A percentile compares a stretch with the other conserved stretches of the same genome.
Conservation (phyloP, 192 early-diverging fungal genomes). For the Jimgerdemannia lactiflua region DNA sequence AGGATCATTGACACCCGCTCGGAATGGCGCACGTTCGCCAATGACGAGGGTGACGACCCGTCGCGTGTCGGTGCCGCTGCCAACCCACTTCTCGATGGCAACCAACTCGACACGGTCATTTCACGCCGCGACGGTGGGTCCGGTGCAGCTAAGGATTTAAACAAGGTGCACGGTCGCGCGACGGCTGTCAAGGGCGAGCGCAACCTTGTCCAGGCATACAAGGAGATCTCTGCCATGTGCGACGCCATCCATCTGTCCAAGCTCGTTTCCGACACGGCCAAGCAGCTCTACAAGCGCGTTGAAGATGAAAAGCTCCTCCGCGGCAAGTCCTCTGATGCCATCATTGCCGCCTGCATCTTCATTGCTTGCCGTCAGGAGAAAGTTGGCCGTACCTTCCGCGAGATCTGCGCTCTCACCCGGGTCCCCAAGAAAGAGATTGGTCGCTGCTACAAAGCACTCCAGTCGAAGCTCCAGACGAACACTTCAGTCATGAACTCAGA, state of each 20-base stretch:
- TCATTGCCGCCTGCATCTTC: conserved; percentile 91
- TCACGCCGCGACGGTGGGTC: conserved; percentile 72
- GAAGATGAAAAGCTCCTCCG: conserved; percentile 80
- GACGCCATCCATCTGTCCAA: conserved; percentile 77
- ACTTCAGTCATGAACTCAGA: conserved; percentile 67
- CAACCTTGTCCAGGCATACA: conserved; percentile 70
- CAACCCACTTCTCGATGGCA: conserved; percentile 75
- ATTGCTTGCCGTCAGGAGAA: conserved; percentile 86
- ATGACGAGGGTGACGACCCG: conserved; percentile 89
- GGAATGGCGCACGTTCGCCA: conserved; percentile 96
- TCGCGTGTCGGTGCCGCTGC: conserved; percentile 84
- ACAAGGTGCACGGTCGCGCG: conserved; percentile 69
- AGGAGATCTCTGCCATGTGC: conserved; percentile 76
- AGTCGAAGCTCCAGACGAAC: conserved; percentile 52
- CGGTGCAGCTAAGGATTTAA: conserved; percentile 66
- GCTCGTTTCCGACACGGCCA: conserved; percentile 74
- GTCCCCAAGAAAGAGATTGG: conserved; percentile 96
- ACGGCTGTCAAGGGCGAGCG: conserved; percentile 72
- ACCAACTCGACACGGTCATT: conserved; percentile 84
- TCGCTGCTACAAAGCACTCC: conserved; percentile 70
- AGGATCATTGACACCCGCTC: conserved; percentile 91
- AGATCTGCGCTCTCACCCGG: conserved; percentile 85
- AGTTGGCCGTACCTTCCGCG: conserved; percentile 89
- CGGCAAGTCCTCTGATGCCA: conserved; percentile 78
- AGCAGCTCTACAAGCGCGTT: conserved; percentile 83